Evolutionary conservation across 345 rosid species (phyloP).

Genomic region (Trapa incisa): DNA sequence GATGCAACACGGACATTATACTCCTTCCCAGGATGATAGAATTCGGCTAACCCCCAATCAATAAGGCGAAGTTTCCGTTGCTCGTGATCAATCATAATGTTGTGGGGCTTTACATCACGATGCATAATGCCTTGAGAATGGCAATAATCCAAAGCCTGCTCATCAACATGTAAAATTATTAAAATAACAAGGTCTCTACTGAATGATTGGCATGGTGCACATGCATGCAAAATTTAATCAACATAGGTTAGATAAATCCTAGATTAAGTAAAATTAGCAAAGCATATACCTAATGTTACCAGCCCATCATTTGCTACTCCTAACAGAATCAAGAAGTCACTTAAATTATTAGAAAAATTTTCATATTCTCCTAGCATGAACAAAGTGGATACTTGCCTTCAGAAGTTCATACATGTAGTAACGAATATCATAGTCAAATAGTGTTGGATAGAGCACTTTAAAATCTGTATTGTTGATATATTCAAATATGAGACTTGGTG

Average conservation of each 20-base stretch:
- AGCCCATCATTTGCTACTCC: background rate
- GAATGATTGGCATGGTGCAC: background rate
- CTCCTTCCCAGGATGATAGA: constrained; percentile 94
- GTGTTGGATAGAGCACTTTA: constrained; percentile 86
- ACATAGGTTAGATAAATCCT: background rate
- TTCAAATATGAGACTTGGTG: constrained; percentile 90
- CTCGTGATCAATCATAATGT: constrained; percentile 98
- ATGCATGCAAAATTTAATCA: background rate
- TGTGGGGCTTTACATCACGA: constrained; percentile 98
- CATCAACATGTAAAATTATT: constrained; percentile 4
- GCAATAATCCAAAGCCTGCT: constrained; percentile 90
- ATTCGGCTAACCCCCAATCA: constrained; percentile 98
- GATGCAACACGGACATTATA: constrained; percentile 98
- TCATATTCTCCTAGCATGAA: background rate
- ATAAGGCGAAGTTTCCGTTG: constrained; percentile 88
- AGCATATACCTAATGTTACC: too few relatives aligned
- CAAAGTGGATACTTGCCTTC: constrained; percentile 38
- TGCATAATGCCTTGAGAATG: constrained; percentile 99
- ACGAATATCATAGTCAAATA: constrained; percentile 75
- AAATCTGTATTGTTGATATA: constrained; percentile 87
- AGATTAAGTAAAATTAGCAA: too few relatives aligned
- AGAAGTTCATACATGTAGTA: constrained; percentile 82
- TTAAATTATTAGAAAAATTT: background rate
- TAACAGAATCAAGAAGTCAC: background rate
- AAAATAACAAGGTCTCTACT: background rate